These are phyloP conservation scores for Trichophyton benhamiae DNA, from an alignment of 2,329 filamentous ascomycete genomes.

Conservation along the genomic window DNA sequence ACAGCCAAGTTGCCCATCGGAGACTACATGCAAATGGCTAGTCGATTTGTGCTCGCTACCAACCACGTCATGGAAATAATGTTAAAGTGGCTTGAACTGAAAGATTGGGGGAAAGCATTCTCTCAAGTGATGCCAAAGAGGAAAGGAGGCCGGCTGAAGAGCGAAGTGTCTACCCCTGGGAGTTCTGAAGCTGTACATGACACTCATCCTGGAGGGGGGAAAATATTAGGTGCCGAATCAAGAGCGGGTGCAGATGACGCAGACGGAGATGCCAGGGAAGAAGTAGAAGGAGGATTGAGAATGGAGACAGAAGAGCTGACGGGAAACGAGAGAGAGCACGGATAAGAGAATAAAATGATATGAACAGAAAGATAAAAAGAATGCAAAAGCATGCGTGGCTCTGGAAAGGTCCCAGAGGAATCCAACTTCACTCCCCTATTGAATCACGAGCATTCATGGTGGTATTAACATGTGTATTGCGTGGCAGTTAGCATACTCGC, in stretches of 20 bases:
- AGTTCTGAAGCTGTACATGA: slow-evolving; percentile 6
- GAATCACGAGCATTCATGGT: not conserved
- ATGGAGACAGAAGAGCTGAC: too few species aligned
- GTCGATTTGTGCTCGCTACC: slow-evolving; percentile 72
- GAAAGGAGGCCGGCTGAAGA: slow-evolving; percentile 39
- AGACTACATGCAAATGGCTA: slow-evolving; percentile 86
- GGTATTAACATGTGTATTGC: not conserved
- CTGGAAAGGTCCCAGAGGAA: not conserved
- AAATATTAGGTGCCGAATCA: not conserved
- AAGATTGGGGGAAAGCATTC: slow-evolving; percentile 87
- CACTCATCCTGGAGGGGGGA: not conserved
- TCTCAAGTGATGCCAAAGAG: slow-evolving; percentile 76
- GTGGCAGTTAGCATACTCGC: not conserved
- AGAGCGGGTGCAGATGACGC: not conserved
- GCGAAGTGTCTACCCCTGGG: not conserved
- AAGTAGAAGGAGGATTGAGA: too few species aligned
- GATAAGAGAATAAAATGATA: not conserved
- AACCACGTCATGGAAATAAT: slow-evolving; percentile 98
- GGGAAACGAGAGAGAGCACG: not conserved
- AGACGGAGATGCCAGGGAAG: not conserved
- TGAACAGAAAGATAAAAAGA: not conserved
- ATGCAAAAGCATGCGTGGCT: not conserved
- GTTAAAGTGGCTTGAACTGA: slow-evolving; percentile 78
- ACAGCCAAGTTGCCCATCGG: slow-evolving; percentile 90
- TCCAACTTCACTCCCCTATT: not conserved